phyloP scores from a whole-genome alignment of 306 rosid species.

The Rubus parviflorus region DNA sequence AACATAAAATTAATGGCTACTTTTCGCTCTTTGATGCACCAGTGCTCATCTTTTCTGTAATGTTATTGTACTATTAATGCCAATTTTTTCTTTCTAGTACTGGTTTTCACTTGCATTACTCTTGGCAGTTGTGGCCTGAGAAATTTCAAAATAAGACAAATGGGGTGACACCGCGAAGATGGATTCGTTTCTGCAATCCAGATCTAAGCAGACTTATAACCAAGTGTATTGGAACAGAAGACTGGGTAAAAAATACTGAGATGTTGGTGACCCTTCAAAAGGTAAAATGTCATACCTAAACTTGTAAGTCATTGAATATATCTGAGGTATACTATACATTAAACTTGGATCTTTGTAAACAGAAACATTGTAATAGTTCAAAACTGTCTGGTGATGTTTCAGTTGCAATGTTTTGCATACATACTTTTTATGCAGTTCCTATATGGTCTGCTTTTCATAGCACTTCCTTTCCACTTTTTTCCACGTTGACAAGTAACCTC shows the following conservation, averaged over 20 bases:
- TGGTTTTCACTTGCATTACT: background rate
- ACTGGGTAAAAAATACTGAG: constrained; percentile 78
- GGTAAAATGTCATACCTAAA: constrained; percentile 36
- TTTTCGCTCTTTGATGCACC: background rate
- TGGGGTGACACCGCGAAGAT: constrained; percentile 95
- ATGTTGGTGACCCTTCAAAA: constrained; percentile 63
- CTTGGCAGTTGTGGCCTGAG: constrained; percentile 84
- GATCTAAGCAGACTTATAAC: constrained; percentile 68
- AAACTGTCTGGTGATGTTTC: background rate
- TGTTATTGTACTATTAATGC: background rate
- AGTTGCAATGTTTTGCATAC: background rate
- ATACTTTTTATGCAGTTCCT: constrained; percentile 4
- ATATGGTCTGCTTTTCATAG: background rate
- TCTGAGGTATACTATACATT: background rate
- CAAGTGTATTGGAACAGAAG: constrained; percentile 70
- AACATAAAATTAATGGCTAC: background rate
- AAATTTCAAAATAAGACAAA: constrained; percentile 95
- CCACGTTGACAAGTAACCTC: background rate
- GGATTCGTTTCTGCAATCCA: constrained; percentile 91
- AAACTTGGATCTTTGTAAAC: background rate
- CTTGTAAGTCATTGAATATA: background rate
- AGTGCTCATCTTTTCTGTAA: background rate
- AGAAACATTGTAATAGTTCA: background rate
- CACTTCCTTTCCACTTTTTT: background rate
- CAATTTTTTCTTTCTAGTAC: background rate